A percentile compares a stretch with the other conserved stretches of the same genome.
phyloP scores from a whole-genome alignment of 768 basidiomycete species.

The Macrolepiota fuliginosa region DNA sequence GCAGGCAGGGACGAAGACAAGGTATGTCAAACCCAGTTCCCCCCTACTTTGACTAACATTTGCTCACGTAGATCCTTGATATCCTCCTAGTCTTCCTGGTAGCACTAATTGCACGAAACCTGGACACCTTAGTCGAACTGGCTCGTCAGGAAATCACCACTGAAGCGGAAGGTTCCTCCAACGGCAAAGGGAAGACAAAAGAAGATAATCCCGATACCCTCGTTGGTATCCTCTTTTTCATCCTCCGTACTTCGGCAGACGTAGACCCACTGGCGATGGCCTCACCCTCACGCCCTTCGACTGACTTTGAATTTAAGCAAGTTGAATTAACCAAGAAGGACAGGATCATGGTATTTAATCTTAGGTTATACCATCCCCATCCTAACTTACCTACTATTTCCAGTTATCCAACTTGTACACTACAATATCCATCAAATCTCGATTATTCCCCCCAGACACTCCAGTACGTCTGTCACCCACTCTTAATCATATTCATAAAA shows the following conservation, averaged over 20 bases:
- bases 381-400: not conserved
- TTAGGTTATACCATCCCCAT: not conserved
- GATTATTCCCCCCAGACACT: constrained; percentile 31
- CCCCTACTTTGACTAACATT: not conserved
- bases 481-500: not conserved
- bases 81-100: constrained; percentile 59
- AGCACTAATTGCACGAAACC: constrained; percentile 60
- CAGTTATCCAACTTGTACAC: constrained; percentile 36
- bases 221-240: constrained; percentile 39
- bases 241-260: constrained; percentile 31
- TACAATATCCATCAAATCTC: constrained; percentile 32
- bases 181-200: constrained; percentile 12
- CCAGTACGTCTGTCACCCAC: constrained; percentile 24
- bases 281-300: constrained; percentile 19
- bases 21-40: constrained; percentile 18
- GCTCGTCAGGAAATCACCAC: constrained; percentile 28
- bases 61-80: constrained; percentile 54
- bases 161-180: constrained; percentile 13
- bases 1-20: constrained; percentile 61
- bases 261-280: constrained; percentile 52
- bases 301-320: constrained; percentile 45
- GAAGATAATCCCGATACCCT: constrained; percentile 23
- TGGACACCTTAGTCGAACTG: constrained; percentile 52
- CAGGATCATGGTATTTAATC: constrained; percentile 43
- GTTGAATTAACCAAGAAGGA: constrained; percentile 60